Evolutionary conservation across 257 asterid species (phyloP), one percentile per base, ranked within the genome.

Genomic region (Solanum peruvianum): DNA sequence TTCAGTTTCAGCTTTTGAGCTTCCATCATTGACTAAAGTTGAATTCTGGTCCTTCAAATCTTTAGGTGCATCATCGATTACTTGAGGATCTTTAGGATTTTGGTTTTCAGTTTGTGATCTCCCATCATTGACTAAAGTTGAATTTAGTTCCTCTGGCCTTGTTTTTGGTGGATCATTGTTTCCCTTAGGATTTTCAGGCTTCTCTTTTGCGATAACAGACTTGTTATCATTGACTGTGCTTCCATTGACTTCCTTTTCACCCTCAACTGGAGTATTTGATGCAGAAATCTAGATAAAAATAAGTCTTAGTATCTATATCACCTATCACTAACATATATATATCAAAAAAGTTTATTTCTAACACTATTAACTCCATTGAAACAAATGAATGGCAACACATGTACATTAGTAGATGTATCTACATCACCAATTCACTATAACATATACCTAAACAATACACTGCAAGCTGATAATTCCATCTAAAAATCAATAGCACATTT

Each of bases 231-330:
- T 47, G 33, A 78, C 18, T 27, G n/a, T 27, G 66, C 87, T 92
- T 7, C 73, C 20, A 71, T 84, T 89, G 7, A 89, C 71, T 39
- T 47, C 91, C 89, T 77, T 88, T 33, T 64, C 31, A 62, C 71
- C 77, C 42, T 70, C 21, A 73, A 86, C 92, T 56, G 93, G 90
- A 71, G 88, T 91, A 84, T 83, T 88, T 70, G 75, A 70, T 4
- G 91, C 92, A 18, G 93, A 75, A 92, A 87, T 90, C 96, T 93
- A 91, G n/a, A 91, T 71, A 86, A 42, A 33, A 83, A 87, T 67
- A 49, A 84, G 84, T 85, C 86, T 75, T 49, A 86, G 41, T 80
- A 47, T 47, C 29, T 45, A 47, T 27, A 80, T 80, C 67, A 80
- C 66, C 44, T 27, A 80, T 29, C 67, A 80, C 66, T 27, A 78